Evolutionary conservation across 768 basidiomycete species (phyloP).

Genomic region (Mycena amicta): DNA sequence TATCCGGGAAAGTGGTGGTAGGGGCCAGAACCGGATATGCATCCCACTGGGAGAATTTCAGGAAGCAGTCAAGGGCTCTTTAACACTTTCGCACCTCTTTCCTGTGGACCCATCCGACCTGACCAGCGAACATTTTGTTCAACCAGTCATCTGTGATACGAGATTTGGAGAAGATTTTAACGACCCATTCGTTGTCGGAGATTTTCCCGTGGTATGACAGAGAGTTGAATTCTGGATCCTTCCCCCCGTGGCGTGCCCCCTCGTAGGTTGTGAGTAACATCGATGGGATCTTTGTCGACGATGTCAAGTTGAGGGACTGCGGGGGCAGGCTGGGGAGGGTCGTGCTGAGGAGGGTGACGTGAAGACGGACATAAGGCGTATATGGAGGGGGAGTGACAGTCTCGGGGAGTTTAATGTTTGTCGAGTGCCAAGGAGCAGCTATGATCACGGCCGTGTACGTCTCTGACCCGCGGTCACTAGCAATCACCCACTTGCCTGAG

Average conservation of each 20-base stretch:
- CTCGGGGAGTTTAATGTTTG: slow-evolving; percentile 55
- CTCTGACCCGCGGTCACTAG: slow-evolving; percentile 46
- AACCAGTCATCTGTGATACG: slow-evolving; percentile 73
- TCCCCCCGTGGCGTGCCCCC: slow-evolving; percentile 54
- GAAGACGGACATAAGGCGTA: slow-evolving; percentile 81
- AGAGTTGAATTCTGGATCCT: slow-evolving; percentile 83
- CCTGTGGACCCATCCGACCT: slow-evolving; percentile 79
- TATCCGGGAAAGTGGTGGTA: slow-evolving; percentile 67
- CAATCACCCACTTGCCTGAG: slow-evolving; percentile 55
- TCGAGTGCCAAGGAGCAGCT: slow-evolving; percentile 82
- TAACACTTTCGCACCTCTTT: slow-evolving; percentile 73
- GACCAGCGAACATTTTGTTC: slow-evolving; percentile 57
- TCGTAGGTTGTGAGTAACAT: slow-evolving; percentile 76
- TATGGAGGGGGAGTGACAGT: slow-evolving; percentile 60
- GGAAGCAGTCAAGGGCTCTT: neutral
- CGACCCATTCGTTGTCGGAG: slow-evolving; percentile 62
- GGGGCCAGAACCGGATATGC: slow-evolving; percentile 77
- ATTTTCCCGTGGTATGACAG: slow-evolving; percentile 76
- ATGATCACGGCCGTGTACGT: slow-evolving; percentile 79
- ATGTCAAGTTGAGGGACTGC: slow-evolving; percentile 65
- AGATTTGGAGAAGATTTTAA: slow-evolving; percentile 85
- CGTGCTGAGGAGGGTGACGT: slow-evolving; percentile 90
- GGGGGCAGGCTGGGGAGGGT: slow-evolving; percentile 61
- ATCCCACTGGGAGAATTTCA: slow-evolving; percentile 60
- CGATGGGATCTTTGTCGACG: slow-evolving; percentile 50